A percentile compares a stretch with the other conserved stretches of the same genome.
Evolutionary conservation across 2,329 filamentous ascomycete species (phyloP).

Genomic region (Gliomastix tumulicola): DNA sequence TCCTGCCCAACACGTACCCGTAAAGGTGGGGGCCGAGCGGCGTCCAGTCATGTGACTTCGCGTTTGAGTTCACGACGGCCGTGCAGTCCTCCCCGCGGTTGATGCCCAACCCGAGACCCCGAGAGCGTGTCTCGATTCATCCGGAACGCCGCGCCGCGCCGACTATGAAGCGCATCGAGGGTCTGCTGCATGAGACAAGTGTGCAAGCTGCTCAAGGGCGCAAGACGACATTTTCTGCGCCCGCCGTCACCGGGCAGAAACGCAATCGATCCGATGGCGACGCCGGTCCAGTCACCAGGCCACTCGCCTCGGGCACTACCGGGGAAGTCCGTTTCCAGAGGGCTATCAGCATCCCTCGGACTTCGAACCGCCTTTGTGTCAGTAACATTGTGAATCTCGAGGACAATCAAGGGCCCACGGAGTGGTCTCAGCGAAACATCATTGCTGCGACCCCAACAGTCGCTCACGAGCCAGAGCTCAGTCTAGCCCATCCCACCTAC

Average conservation of each 20-base stretch:
- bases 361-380: slow-evolving; percentile 23
- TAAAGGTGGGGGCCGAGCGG: no score
- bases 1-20: no score
- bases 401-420: slow-evolving; percentile 24
- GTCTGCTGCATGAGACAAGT: slow-evolving; percentile 42
- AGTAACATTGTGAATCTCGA: slow-evolving; percentile 36
- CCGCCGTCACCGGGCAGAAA: slow-evolving; percentile 41
- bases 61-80: no score
- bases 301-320: no score
- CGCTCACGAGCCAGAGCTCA: slow-evolving; percentile 46
- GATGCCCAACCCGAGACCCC: no score
- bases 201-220: slow-evolving; percentile 36
- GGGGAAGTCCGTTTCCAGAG: slow-evolving; percentile 21
- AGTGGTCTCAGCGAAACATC: slow-evolving; percentile 49
- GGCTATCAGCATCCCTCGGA: slow-evolving; percentile 20
- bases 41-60: no score
- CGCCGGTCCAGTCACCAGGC: slow-evolving; percentile 4
- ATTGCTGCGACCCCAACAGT: slow-evolving; percentile 47
- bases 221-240: slow-evolving; percentile 27
- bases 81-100: no score
- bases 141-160: no score
- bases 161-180: slow-evolving; percentile 30
- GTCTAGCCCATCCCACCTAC: slow-evolving; percentile 57
- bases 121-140: no score
- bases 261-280: slow-evolving; percentile 22